Conservation (phyloP, 1,139 yeast genomes). For the Protomyces gravidus region DNA sequence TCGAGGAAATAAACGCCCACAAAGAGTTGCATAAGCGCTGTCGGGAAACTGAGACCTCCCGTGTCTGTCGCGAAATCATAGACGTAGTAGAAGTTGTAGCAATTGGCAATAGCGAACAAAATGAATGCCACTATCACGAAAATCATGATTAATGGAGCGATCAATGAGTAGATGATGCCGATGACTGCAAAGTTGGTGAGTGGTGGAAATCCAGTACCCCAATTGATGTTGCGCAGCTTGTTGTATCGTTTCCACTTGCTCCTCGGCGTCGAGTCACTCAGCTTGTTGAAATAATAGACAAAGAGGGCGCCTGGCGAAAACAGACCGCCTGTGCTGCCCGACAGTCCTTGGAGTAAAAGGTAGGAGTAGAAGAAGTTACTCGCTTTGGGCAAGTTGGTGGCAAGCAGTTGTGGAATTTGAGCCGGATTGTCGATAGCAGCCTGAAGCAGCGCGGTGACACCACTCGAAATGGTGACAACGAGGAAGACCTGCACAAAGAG, state of each 20-base stretch:
- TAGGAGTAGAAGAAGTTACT: conserved; percentile 72
- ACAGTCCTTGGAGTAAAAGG: conserved; percentile 73
- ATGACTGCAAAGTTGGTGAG: conserved; percentile 81
- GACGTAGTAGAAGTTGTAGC: conserved; percentile 75
- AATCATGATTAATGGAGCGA: conserved; percentile 66
- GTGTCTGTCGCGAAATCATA: conserved; percentile 61
- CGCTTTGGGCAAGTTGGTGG: conserved; percentile 76
- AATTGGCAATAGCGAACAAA: conserved; percentile 68
- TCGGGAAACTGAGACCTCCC: conserved; percentile 81
- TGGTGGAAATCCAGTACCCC: conserved; percentile 88
- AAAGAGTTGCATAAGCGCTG: conserved; percentile 81
- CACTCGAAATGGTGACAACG: conserved; percentile 74
- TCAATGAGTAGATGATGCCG: conserved; percentile 69
- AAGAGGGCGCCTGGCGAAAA: conserved; percentile 72
- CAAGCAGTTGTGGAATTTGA: conserved; percentile 59
- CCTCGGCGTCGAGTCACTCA: conserved; percentile 74
- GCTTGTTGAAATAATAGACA: conserved; percentile 65
- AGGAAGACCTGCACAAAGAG: conserved; percentile 81
- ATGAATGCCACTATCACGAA: conserved; percentile 68
- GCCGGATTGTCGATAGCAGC: conserved; percentile 51
- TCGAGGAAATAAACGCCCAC: conserved; percentile 86
- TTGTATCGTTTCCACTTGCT: conserved; percentile 76
- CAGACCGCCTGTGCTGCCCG: conserved; percentile 72
- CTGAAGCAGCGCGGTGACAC: conserved; percentile 67
- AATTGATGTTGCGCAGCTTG: conserved; percentile 57